Evolutionary conservation across 257 asterid genomes (phyloP).

Genomic region (Paulownia fortunei): DNA sequence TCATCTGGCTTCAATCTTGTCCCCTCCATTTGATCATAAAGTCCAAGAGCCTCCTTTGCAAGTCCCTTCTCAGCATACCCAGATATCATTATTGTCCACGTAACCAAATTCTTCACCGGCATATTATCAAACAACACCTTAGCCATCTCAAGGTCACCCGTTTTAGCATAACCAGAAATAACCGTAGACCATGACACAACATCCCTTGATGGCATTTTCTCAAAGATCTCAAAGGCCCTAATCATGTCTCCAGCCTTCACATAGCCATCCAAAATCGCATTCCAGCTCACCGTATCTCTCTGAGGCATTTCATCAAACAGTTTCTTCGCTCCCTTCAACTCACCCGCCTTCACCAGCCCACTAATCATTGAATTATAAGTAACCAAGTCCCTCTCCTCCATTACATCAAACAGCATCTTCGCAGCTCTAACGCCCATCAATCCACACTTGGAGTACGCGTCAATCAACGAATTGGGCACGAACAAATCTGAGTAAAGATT

Average conservation of each 20-base stretch:
- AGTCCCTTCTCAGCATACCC: slow-evolving; percentile 76
- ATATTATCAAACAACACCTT: slow-evolving; percentile 67
- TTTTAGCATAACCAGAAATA: slow-evolving; percentile 65
- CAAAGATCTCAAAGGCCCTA: slow-evolving; percentile 56
- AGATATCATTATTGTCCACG: slow-evolving; percentile 81
- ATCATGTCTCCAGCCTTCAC: slow-evolving; percentile 61
- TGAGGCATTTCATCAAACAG: slow-evolving; percentile 70
- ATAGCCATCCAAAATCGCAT: slow-evolving; percentile 57
- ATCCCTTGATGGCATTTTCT: slow-evolving; percentile 65
- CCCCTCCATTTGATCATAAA: slow-evolving; percentile 59
- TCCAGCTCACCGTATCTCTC: slow-evolving; percentile 64
- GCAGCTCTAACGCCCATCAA: slow-evolving; percentile 52
- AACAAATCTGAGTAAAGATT: slow-evolving; percentile 59
- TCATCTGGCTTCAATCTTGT: slow-evolving; percentile 54
- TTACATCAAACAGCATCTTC: slow-evolving; percentile 50
- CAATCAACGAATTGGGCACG: slow-evolving; percentile 71
- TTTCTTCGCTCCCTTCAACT: slow-evolving; percentile 48
- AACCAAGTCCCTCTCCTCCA: slow-evolving; percentile 66
- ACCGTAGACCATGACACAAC: slow-evolving; percentile 86
- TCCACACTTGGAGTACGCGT: slow-evolving; percentile 71
- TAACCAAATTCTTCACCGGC: slow-evolving; percentile 78
- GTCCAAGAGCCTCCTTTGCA: slow-evolving; percentile 59
- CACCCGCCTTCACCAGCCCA: slow-evolving; percentile 52
- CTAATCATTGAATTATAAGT: slow-evolving; percentile 72
- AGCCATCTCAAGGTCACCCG: slow-evolving; percentile 79